Percentiles rank a stretch among this genome's conserved stretches.
phyloP scores from a whole-genome alignment of 2,329 filamentous ascomycete genomes.

The Monosporascus sp. region DNA sequence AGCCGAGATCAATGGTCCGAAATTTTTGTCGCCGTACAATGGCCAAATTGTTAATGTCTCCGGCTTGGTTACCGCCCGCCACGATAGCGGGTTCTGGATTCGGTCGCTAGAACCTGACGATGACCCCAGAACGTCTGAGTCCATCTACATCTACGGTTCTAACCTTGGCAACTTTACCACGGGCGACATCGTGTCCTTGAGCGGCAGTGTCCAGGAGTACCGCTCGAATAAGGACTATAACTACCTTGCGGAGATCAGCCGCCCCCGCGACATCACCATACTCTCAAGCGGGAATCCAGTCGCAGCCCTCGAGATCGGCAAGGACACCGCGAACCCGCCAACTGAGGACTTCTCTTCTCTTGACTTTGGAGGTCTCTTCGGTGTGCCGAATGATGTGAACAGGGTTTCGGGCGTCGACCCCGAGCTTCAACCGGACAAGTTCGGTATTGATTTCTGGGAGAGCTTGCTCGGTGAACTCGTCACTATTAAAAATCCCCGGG shows the following conservation, averaged over 20 bases:
- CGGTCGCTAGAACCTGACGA: slow-evolving; percentile 53
- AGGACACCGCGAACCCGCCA: slow-evolving; percentile 47
- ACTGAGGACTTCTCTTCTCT: slow-evolving; percentile 55
- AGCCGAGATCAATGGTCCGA: slow-evolving; percentile 60
- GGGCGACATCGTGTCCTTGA: slow-evolving; percentile 57
- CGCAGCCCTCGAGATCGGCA: slow-evolving; percentile 54
- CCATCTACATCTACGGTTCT: slow-evolving; percentile 58
- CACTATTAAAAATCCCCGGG: slow-evolving; percentile 51
- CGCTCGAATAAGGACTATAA: slow-evolving; percentile 51
- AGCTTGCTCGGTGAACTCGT: slow-evolving; percentile 62
- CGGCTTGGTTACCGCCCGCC: slow-evolving; percentile 60
- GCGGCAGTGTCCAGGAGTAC: slow-evolving; percentile 53
- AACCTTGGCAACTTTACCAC: slow-evolving; percentile 42
- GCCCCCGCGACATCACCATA: slow-evolving; percentile 47
- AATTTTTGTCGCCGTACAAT: slow-evolving; percentile 55
- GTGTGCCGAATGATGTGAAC: slow-evolving; percentile 55
- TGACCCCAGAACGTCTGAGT: slow-evolving; percentile 55
- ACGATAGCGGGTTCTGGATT: slow-evolving; percentile 57
- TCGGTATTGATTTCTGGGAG: slow-evolving; percentile 72
- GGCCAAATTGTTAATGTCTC: slow-evolving; percentile 53
- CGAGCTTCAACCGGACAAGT: slow-evolving; percentile 51
- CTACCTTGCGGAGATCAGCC: slow-evolving; percentile 58
- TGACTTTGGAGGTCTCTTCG: slow-evolving; percentile 61
- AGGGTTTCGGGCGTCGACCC: slow-evolving; percentile 56
- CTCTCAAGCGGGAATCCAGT: slow-evolving; percentile 50